Evolutionary conservation across 2,329 filamentous ascomycete species (phyloP).

Genomic region (Sclerotinia nivalis): DNA sequence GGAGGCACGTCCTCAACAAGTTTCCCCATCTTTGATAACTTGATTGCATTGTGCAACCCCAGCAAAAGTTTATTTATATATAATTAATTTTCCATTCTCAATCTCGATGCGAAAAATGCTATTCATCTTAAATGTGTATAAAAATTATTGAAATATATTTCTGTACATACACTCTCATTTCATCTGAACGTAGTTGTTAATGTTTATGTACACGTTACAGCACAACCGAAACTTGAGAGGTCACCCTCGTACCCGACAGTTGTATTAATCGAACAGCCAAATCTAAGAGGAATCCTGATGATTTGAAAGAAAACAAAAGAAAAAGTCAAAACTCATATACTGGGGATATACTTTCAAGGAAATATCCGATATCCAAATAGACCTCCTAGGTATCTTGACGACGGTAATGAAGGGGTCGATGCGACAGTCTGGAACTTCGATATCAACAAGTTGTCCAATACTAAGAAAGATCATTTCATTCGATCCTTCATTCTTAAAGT

Average conservation of each 20-base stretch:
- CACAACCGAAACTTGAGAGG: constrained; percentile 7
- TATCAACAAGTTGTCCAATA: constrained; percentile 2
- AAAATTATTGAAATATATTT: not conserved
- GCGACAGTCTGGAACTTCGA: constrained; percentile 2
- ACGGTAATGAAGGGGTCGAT: constrained; percentile 15
- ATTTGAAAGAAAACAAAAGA: not conserved
- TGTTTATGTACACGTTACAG: constrained; percentile 17
- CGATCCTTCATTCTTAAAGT: not conserved
- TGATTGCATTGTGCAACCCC: not conserved
- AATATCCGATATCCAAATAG: not conserved
- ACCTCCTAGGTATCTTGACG: not conserved
- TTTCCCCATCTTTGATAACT: constrained; percentile 9
- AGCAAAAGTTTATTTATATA: not conserved
- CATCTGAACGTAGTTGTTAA: constrained; percentile 6
- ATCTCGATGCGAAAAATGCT: not conserved
- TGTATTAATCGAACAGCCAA: not conserved
- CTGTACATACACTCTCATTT: not conserved
- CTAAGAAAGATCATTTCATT: not conserved
- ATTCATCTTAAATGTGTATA: not conserved
- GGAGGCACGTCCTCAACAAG: not conserved
- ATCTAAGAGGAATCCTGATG: not conserved
- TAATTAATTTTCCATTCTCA: not conserved
- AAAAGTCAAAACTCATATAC: not conserved
- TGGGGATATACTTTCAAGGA: not conserved
- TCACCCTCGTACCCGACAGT: not conserved